A percentile compares a stretch with the other conserved stretches of the same genome.
phyloP scores from a whole-genome alignment of 108 stramenopile genomes.

The Cyclotella baltica region DNA sequence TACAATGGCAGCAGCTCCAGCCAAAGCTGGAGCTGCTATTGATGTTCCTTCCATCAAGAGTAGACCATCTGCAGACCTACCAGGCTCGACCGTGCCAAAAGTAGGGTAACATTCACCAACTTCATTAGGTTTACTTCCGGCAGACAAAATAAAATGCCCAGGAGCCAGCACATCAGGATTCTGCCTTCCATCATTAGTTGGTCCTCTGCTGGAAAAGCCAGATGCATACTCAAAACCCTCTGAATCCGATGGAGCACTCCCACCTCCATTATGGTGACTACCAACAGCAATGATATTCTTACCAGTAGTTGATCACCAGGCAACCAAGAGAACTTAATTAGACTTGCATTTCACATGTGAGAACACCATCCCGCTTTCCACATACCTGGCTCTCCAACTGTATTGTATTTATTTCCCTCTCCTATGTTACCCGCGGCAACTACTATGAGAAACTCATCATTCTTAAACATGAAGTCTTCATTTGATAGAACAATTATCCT shows the following conservation, averaged over 20 bases:
- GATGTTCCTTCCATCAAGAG: slow-evolving; percentile 38
- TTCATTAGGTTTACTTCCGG: slow-evolving; percentile 43
- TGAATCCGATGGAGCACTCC: neutral
- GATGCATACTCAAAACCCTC: slow-evolving; percentile 39
- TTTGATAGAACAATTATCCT: neutral
- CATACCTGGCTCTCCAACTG: slow-evolving; percentile 40
- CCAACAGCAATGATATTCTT: slow-evolving; percentile 54
- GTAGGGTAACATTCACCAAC: slow-evolving; percentile 31
- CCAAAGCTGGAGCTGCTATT: slow-evolving; percentile 71
- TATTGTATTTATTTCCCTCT: slow-evolving; percentile 9
- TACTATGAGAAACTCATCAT: slow-evolving; percentile 48
- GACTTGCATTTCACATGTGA: too few species aligned
- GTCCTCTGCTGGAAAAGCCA: slow-evolving; percentile 40
- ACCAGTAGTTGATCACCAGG: slow-evolving; percentile 26
- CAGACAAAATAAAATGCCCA: slow-evolving; percentile 51
- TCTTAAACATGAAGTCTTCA: slow-evolving; percentile 43
- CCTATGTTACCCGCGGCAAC: slow-evolving; percentile 14
- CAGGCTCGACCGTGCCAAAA: neutral
- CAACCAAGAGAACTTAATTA: slow-evolving; percentile 27
- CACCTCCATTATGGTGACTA: slow-evolving; percentile 25
- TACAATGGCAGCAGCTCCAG: slow-evolving; percentile 68
- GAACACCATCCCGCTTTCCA: too few species aligned
- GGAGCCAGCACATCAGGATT: slow-evolving; percentile 49
- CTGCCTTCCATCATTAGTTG: slow-evolving; percentile 37
- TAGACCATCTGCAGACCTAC: slow-evolving; percentile 13